Conservation (phyloP, 768 basidiomycete genomes). For the Boletus eberwhitei region DNA sequence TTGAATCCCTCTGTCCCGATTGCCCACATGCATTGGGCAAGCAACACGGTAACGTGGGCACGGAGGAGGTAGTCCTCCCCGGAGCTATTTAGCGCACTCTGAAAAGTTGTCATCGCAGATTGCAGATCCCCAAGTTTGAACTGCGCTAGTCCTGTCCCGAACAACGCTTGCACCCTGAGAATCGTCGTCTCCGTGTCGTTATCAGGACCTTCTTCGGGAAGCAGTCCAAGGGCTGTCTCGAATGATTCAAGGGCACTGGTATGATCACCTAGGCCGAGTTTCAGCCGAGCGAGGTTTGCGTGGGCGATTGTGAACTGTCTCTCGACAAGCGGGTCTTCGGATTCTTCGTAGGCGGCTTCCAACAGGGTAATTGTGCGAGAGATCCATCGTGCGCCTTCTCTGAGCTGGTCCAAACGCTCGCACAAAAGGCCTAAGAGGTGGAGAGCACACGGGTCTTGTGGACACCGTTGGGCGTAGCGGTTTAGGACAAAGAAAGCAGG, state of each 20-base stretch:
- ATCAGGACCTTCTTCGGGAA: slow-evolving; percentile 46
- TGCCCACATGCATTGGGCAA: slow-evolving; percentile 86
- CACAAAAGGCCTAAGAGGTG: slow-evolving; percentile 85
- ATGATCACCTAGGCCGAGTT: slow-evolving; percentile 58
- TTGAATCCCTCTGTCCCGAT: slow-evolving; percentile 70
- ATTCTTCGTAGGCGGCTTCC: slow-evolving; percentile 86
- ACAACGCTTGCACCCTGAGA: slow-evolving; percentile 59
- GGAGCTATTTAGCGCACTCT: slow-evolving; percentile 59
- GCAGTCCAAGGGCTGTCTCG: slow-evolving; percentile 66
- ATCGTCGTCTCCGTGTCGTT: slow-evolving; percentile 34
- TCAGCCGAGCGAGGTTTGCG: slow-evolving; percentile 73
- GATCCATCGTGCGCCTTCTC: slow-evolving; percentile 56
- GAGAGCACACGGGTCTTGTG: slow-evolving; percentile 68
- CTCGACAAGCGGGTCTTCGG: slow-evolving; percentile 78
- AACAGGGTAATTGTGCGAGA: slow-evolving; percentile 63
- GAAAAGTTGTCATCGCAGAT: slow-evolving; percentile 62
- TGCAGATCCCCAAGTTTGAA: slow-evolving; percentile 63
- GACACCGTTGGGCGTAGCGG: slow-evolving; percentile 66
- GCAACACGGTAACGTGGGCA: slow-evolving; percentile 71
- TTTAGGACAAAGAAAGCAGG: slow-evolving; percentile 80
- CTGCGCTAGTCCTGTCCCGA: slow-evolving; percentile 71
- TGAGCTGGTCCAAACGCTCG: slow-evolving; percentile 74
- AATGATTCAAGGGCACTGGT: slow-evolving; percentile 64
- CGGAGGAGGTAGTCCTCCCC: slow-evolving; percentile 46
- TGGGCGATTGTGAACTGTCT: slow-evolving; percentile 78